Percentiles rank a stretch among this genome's conserved stretches.
Evolutionary conservation across 495 filamentous ascomycete species (phyloP).

Genomic region (Mycothermus thermophilus): DNA sequence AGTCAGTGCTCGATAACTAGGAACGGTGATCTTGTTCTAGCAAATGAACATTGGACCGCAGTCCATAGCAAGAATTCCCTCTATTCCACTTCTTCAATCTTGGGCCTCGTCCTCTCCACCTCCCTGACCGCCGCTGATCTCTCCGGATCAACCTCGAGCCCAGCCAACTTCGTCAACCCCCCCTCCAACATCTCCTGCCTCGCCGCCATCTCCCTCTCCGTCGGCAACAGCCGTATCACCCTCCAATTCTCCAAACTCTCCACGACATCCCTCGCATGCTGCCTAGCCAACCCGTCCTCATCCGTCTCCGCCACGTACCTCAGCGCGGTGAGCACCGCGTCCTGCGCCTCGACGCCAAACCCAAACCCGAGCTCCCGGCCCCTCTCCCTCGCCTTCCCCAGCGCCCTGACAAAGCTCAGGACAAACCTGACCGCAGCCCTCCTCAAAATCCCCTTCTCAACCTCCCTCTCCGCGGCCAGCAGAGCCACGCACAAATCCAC

Average conservation of each 20-base stretch:
- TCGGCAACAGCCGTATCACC: slow-evolving; percentile 35
- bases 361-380: slow-evolving; percentile 44
- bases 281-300: slow-evolving; percentile 56
- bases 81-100: no score
- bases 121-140: slow-evolving; percentile 7
- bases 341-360: slow-evolving; percentile 45
- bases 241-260: slow-evolving; percentile 63
- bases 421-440: slow-evolving; percentile 59
- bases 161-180: slow-evolving; percentile 27
- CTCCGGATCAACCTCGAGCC: slow-evolving; percentile 25
- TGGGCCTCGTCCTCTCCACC: no score
- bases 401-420: slow-evolving; percentile 48
- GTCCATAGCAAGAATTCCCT: no score
- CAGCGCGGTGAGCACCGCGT: slow-evolving; percentile 49
- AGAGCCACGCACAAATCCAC: slow-evolving; percentile 55
- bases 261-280: slow-evolving; percentile 54
- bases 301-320: slow-evolving; percentile 54
- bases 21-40: no score
- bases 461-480: slow-evolving; percentile 47
- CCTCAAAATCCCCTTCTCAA: slow-evolving; percentile 57
- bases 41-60: no score
- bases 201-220: slow-evolving; percentile 4
- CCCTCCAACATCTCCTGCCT: slow-evolving; percentile 3
- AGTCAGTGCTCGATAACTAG: no score
- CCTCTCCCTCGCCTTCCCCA: slow-evolving; percentile 43